Conservation (phyloP, 148 eudicot genomes). For the Fagopyrum homotropicum region DNA sequence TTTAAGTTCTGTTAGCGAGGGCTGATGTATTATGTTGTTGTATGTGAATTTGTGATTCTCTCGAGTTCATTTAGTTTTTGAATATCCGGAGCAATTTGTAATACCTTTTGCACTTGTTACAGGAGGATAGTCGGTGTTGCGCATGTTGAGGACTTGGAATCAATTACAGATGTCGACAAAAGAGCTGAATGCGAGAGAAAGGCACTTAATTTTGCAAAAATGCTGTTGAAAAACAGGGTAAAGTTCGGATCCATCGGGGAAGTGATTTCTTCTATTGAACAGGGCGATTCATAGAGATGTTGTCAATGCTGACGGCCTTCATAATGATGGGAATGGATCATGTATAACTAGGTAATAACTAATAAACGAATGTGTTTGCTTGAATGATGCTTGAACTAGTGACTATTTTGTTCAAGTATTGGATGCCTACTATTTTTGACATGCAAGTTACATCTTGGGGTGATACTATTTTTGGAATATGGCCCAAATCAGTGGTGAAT, state of each 20-base stretch:
- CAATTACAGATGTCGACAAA: slow-evolving; percentile 44
- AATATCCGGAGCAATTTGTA: not conserved
- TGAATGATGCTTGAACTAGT: not conserved
- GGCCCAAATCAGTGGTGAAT: too few species aligned
- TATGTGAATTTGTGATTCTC: not conserved
- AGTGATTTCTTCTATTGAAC: slow-evolving; percentile 46
- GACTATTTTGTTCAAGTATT: not conserved
- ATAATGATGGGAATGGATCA: not conserved
- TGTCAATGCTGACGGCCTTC: not conserved
- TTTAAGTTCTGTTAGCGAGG: not conserved
- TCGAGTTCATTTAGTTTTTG: not conserved
- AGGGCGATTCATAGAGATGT: slow-evolving; percentile 16
- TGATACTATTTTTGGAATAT: too few species aligned
- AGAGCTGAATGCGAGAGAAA: slow-evolving; percentile 78
- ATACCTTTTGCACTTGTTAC: slow-evolving; percentile 6
- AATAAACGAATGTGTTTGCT: not conserved
- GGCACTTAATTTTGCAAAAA: slow-evolving; percentile 80
- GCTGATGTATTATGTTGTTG: not conserved
- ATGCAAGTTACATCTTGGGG: too few species aligned
- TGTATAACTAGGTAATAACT: not conserved
- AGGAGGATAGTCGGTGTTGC: slow-evolving; percentile 98
- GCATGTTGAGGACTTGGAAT: slow-evolving; percentile 92
- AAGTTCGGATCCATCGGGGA: slow-evolving; percentile 46
- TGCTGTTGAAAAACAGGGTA: slow-evolving; percentile 58
- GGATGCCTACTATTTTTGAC: not conserved